Evolutionary conservation across 192 early-diverging fungal genomes (phyloP), one percentile per base, ranked within the genome.

Genomic region (Linnemannia hyalina): DNA sequence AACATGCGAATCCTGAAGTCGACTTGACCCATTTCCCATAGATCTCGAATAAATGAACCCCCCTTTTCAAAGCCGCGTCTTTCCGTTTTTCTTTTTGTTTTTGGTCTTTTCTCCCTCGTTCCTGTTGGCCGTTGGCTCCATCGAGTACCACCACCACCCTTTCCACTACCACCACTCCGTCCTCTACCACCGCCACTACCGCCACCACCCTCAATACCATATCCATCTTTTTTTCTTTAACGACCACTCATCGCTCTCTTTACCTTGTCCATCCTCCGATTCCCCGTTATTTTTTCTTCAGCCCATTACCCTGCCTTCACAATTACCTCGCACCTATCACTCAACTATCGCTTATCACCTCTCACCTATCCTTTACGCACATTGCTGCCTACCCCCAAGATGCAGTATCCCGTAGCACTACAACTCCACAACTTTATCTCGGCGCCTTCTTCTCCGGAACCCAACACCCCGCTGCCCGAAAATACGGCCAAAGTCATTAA

Each of bases 401-500:
- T 85, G 78, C 74, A 75, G 23, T 86, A 86, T 72, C 84, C 84
- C 2, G 75, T 86, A 22, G 70, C 84, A 23, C 84, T 86, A 47
- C 84, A 81, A 38, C 73, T 75, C 46, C 68, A 78, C 54, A 49
- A 77, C 75, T 54, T 77, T 46, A 47, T 70, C 4, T 77, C 80
- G 26, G 55, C 84, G 8, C 84, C 79, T n/a, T 22, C 72, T 22
- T 86, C 84, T 6, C 78, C 84, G n/a, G 79, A 80, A 42, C 84
- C 84, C 20, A 60, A 55, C 44, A 80, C 83, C 29, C 77, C 77
- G 20, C 15, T 80, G 18, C 76, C 79, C 3, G 80, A 78, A 54
- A 86, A 74, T 35, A 60, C 76, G 40, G 68, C 78, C 23, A 80
- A 80, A 29, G 83, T 85, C 42, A 85, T 78, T 3, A 95, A 96